Conservation (phyloP, 495 filamentous ascomycete genomes). For the Parathielavia appendiculata region DNA sequence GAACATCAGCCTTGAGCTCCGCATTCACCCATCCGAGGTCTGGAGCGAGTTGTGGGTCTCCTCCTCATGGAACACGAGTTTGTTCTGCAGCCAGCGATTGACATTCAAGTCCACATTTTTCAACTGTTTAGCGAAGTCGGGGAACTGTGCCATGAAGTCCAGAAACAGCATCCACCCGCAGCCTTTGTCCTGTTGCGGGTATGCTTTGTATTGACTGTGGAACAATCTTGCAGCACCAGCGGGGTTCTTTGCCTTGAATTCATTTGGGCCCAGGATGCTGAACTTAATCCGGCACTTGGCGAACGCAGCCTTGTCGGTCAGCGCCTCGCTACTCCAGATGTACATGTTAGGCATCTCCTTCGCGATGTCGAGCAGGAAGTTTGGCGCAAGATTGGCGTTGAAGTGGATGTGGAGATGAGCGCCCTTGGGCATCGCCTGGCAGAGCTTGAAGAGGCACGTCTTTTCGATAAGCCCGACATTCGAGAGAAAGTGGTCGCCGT, state of each 20-base stretch:
- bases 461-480: conserved; percentile 44
- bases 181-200: conserved; percentile 18
- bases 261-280: conserved; percentile 36
- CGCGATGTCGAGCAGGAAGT: conserved; percentile 47
- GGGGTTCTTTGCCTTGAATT: conserved; percentile 20
- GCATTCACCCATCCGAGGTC: conserved; percentile 35
- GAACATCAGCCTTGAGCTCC: neutral
- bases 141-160: conserved; percentile 32
- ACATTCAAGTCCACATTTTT: conserved; percentile 19
- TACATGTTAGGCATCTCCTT: conserved; percentile 49
- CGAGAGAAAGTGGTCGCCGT: conserved; percentile 45
- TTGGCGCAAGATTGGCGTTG: conserved; percentile 48
- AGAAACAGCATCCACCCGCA: conserved; percentile 36
- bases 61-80: conserved; percentile 46
- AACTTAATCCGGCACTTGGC: conserved; percentile 47
- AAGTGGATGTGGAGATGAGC: conserved; percentile 55
- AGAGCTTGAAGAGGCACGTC: conserved; percentile 40
- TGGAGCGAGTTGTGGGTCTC: conserved; percentile 41
- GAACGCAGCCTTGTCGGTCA: conserved; percentile 28
- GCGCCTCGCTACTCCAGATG: conserved; percentile 44
- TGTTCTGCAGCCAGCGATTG: conserved; percentile 40
- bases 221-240: conserved; percentile 14
- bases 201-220: no score
- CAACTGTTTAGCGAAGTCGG: neutral
- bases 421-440: conserved; percentile 48